Percentiles rank a stretch among this genome's conserved stretches.
phyloP scores from a whole-genome alignment of 2,329 filamentous ascomycete species.

The Penicillium sp. region DNA sequence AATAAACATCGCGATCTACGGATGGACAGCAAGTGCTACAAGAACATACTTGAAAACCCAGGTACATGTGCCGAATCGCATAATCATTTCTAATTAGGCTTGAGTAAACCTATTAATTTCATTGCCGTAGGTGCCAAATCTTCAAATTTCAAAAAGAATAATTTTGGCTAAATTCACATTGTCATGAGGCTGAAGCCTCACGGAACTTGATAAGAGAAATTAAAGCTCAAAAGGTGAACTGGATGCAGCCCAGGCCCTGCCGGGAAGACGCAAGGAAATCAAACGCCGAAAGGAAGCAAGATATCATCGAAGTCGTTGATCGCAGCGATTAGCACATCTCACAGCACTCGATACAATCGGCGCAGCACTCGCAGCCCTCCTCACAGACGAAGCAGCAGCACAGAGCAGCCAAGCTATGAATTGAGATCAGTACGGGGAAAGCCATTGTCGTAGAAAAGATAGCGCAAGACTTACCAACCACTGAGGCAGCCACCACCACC shows the following conservation, averaged over 20 bases:
- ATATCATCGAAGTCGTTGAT: conserved; percentile 26
- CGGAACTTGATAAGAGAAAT: background rate
- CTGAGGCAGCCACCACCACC: conserved; percentile 49
- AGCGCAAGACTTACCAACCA: conserved; percentile 46
- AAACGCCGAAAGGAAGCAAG: conserved; percentile 22
- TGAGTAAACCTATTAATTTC: background rate
- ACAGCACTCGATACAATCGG: conserved; percentile 60
- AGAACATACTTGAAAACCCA: no score
- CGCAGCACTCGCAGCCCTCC: conserved; percentile 64
- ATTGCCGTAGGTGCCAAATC: background rate
- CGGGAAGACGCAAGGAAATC: conserved; percentile 7
- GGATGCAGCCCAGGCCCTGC: conserved; percentile 3
- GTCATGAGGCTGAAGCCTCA: background rate
- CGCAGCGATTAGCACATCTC: conserved; percentile 34
- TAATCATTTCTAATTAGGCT: no score
- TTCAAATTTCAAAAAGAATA: background rate
- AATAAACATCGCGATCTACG: no score
- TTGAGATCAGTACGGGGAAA: conserved; percentile 7
- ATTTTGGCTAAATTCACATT: background rate
- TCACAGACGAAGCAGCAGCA: conserved; percentile 67
- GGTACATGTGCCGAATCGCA: no score
- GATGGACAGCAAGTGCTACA: no score
- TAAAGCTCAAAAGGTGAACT: conserved; percentile 5
- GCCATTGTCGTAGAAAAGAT: background rate
- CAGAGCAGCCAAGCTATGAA: conserved; percentile 51